Base-by-base conservation (phyloP, 2,329 filamentous ascomycete genomes). In the Penicillium palitans region DNA sequence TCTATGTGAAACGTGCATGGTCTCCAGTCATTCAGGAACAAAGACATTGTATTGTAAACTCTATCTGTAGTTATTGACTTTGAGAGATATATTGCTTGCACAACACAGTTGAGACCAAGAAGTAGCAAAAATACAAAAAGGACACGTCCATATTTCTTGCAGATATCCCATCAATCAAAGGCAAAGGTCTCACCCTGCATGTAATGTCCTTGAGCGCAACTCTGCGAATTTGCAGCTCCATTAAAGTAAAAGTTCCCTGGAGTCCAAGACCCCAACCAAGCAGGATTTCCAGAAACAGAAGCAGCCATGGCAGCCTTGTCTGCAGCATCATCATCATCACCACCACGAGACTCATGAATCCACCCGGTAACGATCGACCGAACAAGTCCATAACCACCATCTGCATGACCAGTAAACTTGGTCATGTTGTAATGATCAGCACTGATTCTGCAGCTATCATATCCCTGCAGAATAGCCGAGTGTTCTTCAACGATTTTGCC, bases 401-500 rank as follows among this genome's bases (percentile, higher is more conserved):
- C 58, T 5, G 9, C n/a, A 3, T 40, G 27, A 2, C 51, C 39
- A 19, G 35, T 19, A 6, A 62, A 62, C 24, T 21, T 54, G 6
- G 52, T 42, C 31, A 62, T 61, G 2, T 52, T 48, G 33, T 37
- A 52, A 53, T 62, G 60, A 31, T 62, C 49, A 3, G 46, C 58
- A 33, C 56, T n/a, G 6, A 62, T 50, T 4, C 55, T 51, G 21
- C 55, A 27, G 8, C 12, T 58, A 6, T 50, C 49, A 52, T 45
- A 53, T 6, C 41, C 47, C 10, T 17, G 48, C 21, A 62, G 29
- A 41, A 62, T 48, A 13, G 60, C 60, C 19, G 55, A 58, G 8
- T 58, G 35, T 7, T 58, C 55, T n/a, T 50, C 50, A 8, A 62
- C 58, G 35, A 62, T 58, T 41, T 58, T 62, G 0, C 60, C 60